Conservation (phyloP, 192 early-diverging fungal species). For the Pilobolus umbonatus region DNA sequence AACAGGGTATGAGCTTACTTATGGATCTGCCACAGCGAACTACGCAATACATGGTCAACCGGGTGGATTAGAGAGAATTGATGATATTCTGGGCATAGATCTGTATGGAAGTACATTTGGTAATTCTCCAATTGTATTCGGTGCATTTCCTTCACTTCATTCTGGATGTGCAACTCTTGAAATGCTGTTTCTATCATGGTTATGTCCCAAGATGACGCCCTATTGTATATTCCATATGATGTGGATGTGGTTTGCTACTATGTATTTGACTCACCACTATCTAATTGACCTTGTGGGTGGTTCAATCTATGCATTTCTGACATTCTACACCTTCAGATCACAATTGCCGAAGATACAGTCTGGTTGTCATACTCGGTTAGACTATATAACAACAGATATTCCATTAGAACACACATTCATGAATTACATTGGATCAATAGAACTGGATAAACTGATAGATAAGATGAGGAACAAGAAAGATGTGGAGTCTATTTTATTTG, state of each 20-base stretch:
- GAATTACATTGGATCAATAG: constrained; percentile 10
- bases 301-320: constrained; percentile 54
- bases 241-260: constrained; percentile 79
- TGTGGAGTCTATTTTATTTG: not conserved
- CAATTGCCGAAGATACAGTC: constrained; percentile 39
- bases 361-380: constrained; percentile 26
- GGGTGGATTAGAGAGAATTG: constrained; percentile 63
- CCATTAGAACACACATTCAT: constrained; percentile 7
- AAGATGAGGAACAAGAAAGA: not conserved
- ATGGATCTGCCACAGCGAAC: constrained; percentile 56
- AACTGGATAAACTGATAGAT: constrained; percentile 11
- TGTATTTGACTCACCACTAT: constrained; percentile 74
- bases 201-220: constrained; percentile 41
- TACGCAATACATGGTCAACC: constrained; percentile 65
- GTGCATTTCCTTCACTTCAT: constrained; percentile 72
- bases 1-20: constrained; percentile 64
- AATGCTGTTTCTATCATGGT: constrained; percentile 51
- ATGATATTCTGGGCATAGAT: constrained; percentile 57
- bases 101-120: constrained; percentile 61
- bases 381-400: constrained; percentile 25
- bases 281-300: constrained; percentile 68
- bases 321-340: constrained; percentile 45
- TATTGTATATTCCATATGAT: constrained; percentile 50
- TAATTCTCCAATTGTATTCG: constrained; percentile 68
- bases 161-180: constrained; percentile 64